These are phyloP conservation scores for Priceomyces castillae DNA, from an alignment of 805 yeast genomes.

Conservation along the genomic window DNA sequence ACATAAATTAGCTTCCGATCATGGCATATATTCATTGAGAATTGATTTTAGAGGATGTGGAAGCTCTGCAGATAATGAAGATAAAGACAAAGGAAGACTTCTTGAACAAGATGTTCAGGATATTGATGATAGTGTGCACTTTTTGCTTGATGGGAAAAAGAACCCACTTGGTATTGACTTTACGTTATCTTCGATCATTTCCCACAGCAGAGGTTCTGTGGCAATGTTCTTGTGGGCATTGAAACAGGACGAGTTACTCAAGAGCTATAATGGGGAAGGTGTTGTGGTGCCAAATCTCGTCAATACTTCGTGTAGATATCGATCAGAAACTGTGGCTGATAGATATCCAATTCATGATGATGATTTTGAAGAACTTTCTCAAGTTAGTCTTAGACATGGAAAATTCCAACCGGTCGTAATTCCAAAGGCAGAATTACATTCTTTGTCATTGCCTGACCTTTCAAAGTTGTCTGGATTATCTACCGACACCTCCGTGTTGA, in stretches of 20 bases:
- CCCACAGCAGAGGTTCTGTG: constrained; percentile 79
- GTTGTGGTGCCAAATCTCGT: constrained; percentile 60
- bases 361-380: constrained; percentile 18
- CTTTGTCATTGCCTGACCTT: constrained; percentile 50
- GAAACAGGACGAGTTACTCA: constrained; percentile 36
- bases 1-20: constrained; percentile 49
- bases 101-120: constrained; percentile 68
- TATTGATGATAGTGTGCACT: constrained; percentile 42
- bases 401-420: constrained; percentile 40
- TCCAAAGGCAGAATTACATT: constrained; percentile 49
- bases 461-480: constrained; percentile 39
- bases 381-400: constrained; percentile 47
- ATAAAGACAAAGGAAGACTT: constrained; percentile 48
- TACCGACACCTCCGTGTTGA: constrained; percentile 50
- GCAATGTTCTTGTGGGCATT: constrained; percentile 74
- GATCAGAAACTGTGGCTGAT: constrained; percentile 44
- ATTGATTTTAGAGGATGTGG: constrained; percentile 90
- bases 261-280: constrained; percentile 21
- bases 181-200: constrained; percentile 56
- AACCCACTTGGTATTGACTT: constrained; percentile 43
- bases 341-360: constrained; percentile 29
- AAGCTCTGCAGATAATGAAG: constrained; percentile 54
- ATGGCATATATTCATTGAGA: constrained; percentile 66
- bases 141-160: constrained; percentile 22
- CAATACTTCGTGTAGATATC: constrained; percentile 72